Evolutionary conservation across 768 basidiomycete genomes (phyloP), one percentile per base, ranked within the genome.

Genomic region (Mycena chlorophos): DNA sequence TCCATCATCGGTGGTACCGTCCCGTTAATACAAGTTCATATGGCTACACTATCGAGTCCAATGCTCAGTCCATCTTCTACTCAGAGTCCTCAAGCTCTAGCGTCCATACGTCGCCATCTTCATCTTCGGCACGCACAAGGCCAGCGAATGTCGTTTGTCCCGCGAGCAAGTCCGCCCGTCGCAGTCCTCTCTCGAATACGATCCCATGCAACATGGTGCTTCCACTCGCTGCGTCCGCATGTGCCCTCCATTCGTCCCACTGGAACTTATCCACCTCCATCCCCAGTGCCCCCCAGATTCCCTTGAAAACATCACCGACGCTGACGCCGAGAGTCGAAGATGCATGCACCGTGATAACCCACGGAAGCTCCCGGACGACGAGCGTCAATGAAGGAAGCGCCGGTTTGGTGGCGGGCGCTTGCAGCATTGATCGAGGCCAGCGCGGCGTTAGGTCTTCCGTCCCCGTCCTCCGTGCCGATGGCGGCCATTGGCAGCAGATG

Each of bases 361-460:
- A 62, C 13, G 61, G 57, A 3, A 62, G 28, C 3, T 6, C 34
- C 16, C 12, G 27, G 0, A 47, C 49, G 25, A 53, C 37, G 14
- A 62, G n/a, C 19, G 61, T 62, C 38, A 59, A 12, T 19, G 61
- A 58, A 28, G 61, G 54, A 16, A 63, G 51, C 23, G 27, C 55
- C 2, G 55, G 62, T 6, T 23, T 49, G 17, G 53, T 57, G 29
- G 58, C 57, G 6, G 31, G 45, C 38, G 43, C 54, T 13, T 34
- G 37, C 37, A 28, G 22, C n/a, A n/a, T n/a, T n/a, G n/a, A n/a
- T n/a, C n/a, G 40, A 12, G 22, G 40, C 14, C 40, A 42, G 8
- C n/a, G 20, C 40, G 40, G 8, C n/a, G 40, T 14, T 22, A 42
- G 31, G 17, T 17, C 31, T 34, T n/a, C n/a, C n/a, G n/a, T n/a